These are phyloP conservation scores for Geotrichum carabidarum DNA, from an alignment of 1,139 yeast species.

Conservation along the genomic window DNA sequence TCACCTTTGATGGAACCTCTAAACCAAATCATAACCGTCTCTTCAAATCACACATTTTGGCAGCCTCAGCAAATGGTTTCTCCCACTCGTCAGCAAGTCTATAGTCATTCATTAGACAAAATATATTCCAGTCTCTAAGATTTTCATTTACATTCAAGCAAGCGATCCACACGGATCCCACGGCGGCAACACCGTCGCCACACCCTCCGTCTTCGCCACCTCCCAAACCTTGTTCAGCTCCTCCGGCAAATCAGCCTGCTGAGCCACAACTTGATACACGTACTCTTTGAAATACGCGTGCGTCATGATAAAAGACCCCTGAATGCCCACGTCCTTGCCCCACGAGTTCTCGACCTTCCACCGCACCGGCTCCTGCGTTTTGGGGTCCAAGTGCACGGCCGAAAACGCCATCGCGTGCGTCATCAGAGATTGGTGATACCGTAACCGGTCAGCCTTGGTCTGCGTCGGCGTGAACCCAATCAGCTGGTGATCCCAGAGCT, in stretches of 20 bases:
- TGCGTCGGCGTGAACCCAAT: constrained; percentile 57
- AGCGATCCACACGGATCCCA: constrained; percentile 89
- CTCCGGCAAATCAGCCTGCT: constrained; percentile 40
- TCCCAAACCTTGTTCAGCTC: constrained; percentile 35
- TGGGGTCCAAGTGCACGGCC: constrained; percentile 60
- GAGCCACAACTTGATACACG: constrained; percentile 76
- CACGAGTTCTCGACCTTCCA: constrained; percentile 86
- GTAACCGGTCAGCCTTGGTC: constrained; percentile 54
- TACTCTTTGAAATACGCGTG: constrained; percentile 78
- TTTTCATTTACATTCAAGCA: constrained; percentile 39
- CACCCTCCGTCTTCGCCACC: constrained; percentile 45
- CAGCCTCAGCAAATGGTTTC: too few relatives aligned
- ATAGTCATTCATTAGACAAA: too few relatives aligned
- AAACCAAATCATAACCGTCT: too few relatives aligned
- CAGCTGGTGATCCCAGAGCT: constrained; percentile 60
- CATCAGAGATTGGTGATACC: constrained; percentile 60
- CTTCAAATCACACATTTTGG: too few relatives aligned
- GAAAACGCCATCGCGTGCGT: constrained; percentile 80
- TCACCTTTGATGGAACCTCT: too few relatives aligned
- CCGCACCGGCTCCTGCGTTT: constrained; percentile 55
- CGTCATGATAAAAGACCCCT: constrained; percentile 75
- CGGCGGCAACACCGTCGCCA: constrained; percentile 52
- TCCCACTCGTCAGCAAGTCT: too few relatives aligned
- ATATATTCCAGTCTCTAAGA: neutral
- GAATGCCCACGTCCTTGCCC: constrained; percentile 66